These are phyloP conservation scores for Penstemon newberryi DNA, from an alignment of 257 asterid species.

Conservation along the genomic window DNA sequence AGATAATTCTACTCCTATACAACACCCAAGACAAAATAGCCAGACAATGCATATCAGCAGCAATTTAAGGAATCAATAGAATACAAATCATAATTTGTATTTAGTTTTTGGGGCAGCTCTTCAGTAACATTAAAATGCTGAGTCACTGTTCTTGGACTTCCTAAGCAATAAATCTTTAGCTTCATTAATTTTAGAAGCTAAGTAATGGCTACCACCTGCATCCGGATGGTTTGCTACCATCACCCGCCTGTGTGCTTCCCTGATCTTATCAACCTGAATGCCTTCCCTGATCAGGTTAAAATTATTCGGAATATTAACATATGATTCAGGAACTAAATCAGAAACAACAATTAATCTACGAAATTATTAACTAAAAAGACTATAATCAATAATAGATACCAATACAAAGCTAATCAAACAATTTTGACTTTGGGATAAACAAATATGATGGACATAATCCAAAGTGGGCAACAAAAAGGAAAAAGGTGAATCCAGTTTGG, in stretches of 20 bases:
- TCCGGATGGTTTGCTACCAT: slow-evolving; percentile 97
- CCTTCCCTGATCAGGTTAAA: slow-evolving; percentile 52
- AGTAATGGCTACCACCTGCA: slow-evolving; percentile 95
- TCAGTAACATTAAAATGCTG: slow-evolving; percentile 52
- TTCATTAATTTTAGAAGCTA: slow-evolving; percentile 86
- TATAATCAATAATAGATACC: too few relatives aligned
- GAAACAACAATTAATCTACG: background rate
- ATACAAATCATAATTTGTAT: slow-evolving; percentile 11
- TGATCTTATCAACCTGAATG: slow-evolving; percentile 64
- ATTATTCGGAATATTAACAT: background rate
- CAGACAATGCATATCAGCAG: slow-evolving; percentile 9
- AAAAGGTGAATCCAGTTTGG: too few relatives aligned
- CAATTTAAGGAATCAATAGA: background rate
- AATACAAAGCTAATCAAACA: too few relatives aligned
- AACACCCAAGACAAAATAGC: slow-evolving; percentile 18
- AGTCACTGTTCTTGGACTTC: slow-evolving; percentile 58
- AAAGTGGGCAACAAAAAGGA: too few relatives aligned
- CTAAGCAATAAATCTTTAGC: slow-evolving; percentile 81
- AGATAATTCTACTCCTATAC: slow-evolving; percentile 19
- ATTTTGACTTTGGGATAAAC: too few relatives aligned
- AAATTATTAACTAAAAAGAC: background rate
- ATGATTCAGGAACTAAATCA: background rate
- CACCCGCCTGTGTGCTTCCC: slow-evolving; percentile 90
- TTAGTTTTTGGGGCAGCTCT: slow-evolving; percentile 27
- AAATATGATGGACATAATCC: too few relatives aligned